Evolutionary conservation across 371 early-diverging fungal genomes (phyloP).

Genomic region (Circinella minor): DNA sequence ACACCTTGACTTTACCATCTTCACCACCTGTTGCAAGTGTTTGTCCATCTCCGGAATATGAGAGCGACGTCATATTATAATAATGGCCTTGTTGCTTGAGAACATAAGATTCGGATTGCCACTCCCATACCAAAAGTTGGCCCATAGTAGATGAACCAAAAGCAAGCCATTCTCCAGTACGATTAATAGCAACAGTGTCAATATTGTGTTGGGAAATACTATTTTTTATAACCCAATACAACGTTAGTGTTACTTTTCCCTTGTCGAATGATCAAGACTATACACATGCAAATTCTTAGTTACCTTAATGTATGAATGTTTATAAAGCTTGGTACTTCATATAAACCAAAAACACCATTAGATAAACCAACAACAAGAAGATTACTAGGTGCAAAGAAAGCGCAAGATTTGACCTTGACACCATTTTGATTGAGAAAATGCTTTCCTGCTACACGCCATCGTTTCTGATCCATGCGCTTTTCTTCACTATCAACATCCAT

Average conservation of each 20-base stretch:
- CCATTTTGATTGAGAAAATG: conserved; percentile 76
- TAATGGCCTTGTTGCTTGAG: conserved; percentile 98
- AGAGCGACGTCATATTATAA: conserved; percentile 88
- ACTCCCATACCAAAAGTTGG: conserved; percentile 98
- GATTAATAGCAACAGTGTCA: conserved; percentile 85
- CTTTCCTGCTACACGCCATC: conserved; percentile 70
- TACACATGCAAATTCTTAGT: background rate
- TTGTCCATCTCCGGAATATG: conserved; percentile 95
- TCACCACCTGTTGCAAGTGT: conserved; percentile 95
- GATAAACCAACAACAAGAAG: conserved; percentile 90
- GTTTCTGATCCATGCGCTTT: conserved; percentile 42
- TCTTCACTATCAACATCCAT: conserved; percentile 58
- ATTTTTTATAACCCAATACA: background rate
- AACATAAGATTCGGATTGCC: conserved; percentile 98
- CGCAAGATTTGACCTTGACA: conserved; percentile 80
- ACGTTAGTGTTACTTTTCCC: background rate
- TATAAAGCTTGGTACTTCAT: conserved; percentile 92
- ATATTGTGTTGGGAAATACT: conserved; percentile 95
- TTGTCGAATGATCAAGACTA: too few species aligned
- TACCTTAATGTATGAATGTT: conserved; percentile 89
- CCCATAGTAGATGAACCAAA: conserved; percentile 92
- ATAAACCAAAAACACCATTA: conserved; percentile 95
- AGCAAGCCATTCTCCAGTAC: conserved; percentile 97
- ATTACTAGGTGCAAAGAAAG: conserved; percentile 77
- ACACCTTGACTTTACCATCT: conserved; percentile 96